These are phyloP conservation scores for Chaetomium sp. DNA, from an alignment of 2,329 filamentous ascomycete genomes.

Conservation along the genomic window DNA sequence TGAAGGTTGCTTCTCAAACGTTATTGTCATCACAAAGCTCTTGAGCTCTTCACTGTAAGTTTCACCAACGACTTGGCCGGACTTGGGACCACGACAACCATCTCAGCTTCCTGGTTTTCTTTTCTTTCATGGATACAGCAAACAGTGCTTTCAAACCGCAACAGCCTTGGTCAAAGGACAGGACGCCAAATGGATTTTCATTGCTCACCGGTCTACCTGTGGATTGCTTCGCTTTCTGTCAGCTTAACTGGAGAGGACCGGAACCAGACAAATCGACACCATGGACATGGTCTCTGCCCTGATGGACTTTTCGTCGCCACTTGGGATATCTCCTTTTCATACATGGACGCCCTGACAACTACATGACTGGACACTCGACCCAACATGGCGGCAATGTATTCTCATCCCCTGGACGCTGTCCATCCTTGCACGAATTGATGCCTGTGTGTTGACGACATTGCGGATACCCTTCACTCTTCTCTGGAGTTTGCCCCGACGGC, in stretches of 20 bases:
- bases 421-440: neutral
- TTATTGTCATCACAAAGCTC: conserved; percentile 13
- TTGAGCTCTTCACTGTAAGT: conserved; percentile 20
- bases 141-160: neutral
- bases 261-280: neutral
- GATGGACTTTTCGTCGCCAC: neutral
- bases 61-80: conserved; percentile 2
- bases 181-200: conserved; percentile 1
- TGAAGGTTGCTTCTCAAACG: conserved; percentile 19
- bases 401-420: conserved; percentile 5
- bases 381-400: neutral
- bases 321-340: neutral
- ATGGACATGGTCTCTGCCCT: neutral
- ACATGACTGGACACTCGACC: neutral
- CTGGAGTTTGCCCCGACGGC: neutral
- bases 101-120: neutral
- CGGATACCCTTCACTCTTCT: neutral
- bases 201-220: neutral
- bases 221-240: neutral
- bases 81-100: conserved; percentile 8
- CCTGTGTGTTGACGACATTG: neutral
- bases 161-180: conserved; percentile 5
- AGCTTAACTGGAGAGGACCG: neutral
- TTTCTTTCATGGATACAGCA: conserved; percentile 3
- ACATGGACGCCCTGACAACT: neutral